Evolutionary conservation across 306 rosid species (phyloP).

Genomic region (Gastrolobium bilobum): DNA sequence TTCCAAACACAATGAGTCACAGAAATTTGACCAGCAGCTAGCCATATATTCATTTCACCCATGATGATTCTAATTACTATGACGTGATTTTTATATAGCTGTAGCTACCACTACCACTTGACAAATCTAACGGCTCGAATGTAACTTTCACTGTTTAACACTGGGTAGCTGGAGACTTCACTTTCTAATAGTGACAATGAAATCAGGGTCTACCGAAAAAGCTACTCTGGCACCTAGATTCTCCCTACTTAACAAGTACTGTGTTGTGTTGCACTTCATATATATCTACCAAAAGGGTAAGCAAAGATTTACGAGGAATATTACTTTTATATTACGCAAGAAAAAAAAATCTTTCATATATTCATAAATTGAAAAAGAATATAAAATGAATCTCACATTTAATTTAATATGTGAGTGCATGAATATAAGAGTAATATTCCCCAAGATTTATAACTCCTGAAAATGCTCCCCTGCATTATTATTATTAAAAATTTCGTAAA

Average conservation of each 20-base stretch:
- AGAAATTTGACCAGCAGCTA: constrained; percentile 39
- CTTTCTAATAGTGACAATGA: constrained; percentile 30
- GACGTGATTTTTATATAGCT: not conserved
- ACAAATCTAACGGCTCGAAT: constrained; percentile 14
- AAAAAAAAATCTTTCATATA: no score
- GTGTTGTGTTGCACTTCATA: constrained; percentile 12
- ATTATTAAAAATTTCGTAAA: not conserved
- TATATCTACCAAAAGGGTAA: constrained; percentile 16
- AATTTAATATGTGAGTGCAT: no score
- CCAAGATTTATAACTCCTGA: no score
- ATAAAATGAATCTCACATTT: no score
- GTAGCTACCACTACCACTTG: constrained; percentile 4
- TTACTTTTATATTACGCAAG: no score
- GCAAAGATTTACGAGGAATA: no score
- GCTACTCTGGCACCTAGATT: constrained; percentile 51
- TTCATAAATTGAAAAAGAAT: no score
- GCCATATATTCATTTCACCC: not conserved
- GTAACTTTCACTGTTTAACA: constrained; percentile 42
- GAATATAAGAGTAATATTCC: no score
- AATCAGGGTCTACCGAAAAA: constrained; percentile 43
- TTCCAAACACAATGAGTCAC: constrained; percentile 32
- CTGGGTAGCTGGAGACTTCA: constrained; percentile 34
- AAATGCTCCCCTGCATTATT: not conserved
- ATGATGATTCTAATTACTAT: not conserved
- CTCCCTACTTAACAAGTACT: constrained; percentile 44